Conservation (phyloP, 1,284 basidiomycete genomes). For the Cutaneotrichosporon mucoides region DNA sequence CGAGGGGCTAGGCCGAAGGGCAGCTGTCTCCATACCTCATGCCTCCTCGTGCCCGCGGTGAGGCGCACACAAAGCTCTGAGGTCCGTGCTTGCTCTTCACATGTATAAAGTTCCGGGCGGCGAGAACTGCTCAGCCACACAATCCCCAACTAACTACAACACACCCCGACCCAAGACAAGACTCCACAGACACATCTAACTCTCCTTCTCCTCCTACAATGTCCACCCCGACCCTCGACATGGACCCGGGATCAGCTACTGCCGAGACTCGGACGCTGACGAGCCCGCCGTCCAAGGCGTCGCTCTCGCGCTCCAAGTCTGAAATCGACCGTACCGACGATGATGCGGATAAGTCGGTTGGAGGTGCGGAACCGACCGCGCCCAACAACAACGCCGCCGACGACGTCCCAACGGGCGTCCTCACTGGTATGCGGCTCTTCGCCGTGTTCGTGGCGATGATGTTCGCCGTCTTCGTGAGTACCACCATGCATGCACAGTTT, state of each 20-base stretch:
- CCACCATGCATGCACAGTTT: not conserved
- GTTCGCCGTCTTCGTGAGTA: slow-evolving; percentile 44
- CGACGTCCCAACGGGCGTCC: slow-evolving; percentile 16
- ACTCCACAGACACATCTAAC: not conserved
- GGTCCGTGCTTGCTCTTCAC: too few relatives aligned
- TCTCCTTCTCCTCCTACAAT: not conserved
- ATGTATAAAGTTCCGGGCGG: too few relatives aligned
- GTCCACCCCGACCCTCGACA: not conserved
- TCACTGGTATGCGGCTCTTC: slow-evolving; percentile 29
- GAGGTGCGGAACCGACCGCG: not conserved
- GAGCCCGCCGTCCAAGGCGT: not conserved
- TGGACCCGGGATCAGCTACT: not conserved
- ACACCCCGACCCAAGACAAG: not conserved
- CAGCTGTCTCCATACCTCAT: too few relatives aligned
- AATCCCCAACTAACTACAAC: not conserved
- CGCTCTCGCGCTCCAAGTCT: not conserved
- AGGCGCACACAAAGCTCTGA: too few relatives aligned
- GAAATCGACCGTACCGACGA: not conserved
- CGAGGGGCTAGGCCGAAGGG: too few relatives aligned
- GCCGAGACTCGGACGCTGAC: not conserved
- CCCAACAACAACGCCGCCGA: not conserved
- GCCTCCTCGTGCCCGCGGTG: too few relatives aligned
- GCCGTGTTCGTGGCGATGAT: slow-evolving; percentile 39
- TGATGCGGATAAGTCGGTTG: not conserved
- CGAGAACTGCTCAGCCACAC: too few relatives aligned